Base-by-base conservation (phyloP, 495 filamentous ascomycete genomes). In the Xylaria telfairii region DNA sequence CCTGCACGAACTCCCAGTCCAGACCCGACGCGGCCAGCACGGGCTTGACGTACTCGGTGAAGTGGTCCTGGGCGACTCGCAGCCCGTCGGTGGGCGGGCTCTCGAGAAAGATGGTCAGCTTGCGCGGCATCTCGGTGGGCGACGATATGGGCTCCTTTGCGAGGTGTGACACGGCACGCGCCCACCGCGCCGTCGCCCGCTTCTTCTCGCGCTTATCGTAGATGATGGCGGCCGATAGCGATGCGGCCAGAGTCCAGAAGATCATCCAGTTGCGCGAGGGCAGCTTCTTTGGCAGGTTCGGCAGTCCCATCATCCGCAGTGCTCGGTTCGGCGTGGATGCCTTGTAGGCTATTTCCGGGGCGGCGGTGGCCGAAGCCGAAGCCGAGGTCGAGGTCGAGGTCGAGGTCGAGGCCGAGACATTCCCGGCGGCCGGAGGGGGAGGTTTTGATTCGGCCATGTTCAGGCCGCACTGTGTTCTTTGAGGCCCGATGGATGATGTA, bases 181-280 rank as follows among this genome's bases (percentile, higher is more conserved):
- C 87, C 96, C 96, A 99, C 82, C 94, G 95, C 67, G 91, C 85
- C 60, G 95, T 95, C 15, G 87, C 87, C 62, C 90, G 89, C 66
- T 89, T 91, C 82, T 95, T 97, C 80, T 98, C 91, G 44, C 91
- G 87, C 72, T 93, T 93, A 81, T 99, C 96, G 83, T 98, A 97
- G 73, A 93, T 85, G 59, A 98, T 80, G 13, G 92, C 90, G 8
- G 86, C 89, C 0, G 92, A 89, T 73, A 97, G 91, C 42, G 92
- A 89, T 37, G 90, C 90, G 17, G 91, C 91, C 72, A 98, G 80
- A 21, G 91, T 83, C 76, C 95, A 85, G 83, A 99, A 98, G 73
- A 99, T 98, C 82, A 93, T 88, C 96, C 96, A 99, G 77, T 98
- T 98, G 34, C 96, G 90, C 15, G 96, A 99, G 24, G 96, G 96